Percentiles rank a stretch among this genome's conserved stretches.
Evolutionary conservation across 2,329 filamentous ascomycete species (phyloP).

Genomic region (Aspergillus awamori): DNA sequence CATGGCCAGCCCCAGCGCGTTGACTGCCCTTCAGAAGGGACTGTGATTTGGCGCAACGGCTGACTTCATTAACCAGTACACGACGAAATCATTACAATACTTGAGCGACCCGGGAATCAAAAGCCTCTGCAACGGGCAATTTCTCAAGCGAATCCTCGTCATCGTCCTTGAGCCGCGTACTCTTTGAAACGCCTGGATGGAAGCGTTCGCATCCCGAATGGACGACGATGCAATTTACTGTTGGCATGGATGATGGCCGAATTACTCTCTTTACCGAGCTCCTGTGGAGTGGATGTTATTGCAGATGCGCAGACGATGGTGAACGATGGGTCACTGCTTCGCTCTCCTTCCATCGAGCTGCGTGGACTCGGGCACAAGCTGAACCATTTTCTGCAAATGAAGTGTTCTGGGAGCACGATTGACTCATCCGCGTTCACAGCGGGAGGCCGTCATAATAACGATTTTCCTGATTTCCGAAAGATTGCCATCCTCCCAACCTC

Average conservation of each 20-base stretch:
- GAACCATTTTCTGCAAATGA: conserved; percentile 40
- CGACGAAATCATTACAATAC: conserved; percentile 43
- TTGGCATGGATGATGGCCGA: conserved; percentile 57
- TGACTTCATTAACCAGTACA: conserved; percentile 49
- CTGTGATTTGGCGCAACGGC: conserved; percentile 49
- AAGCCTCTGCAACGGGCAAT: conserved; percentile 53
- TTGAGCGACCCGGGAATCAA: conserved; percentile 51
- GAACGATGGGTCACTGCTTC: conserved; percentile 27
- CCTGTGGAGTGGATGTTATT: conserved; percentile 26
- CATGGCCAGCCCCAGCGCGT: conserved; percentile 37
- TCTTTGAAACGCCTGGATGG: conserved; percentile 56
- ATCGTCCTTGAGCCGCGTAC: conserved; percentile 56
- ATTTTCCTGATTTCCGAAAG: conserved; percentile 62
- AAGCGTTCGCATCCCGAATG: conserved; percentile 36
- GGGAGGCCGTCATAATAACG: conserved; percentile 75
- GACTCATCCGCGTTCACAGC: conserved; percentile 36
- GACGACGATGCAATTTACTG: conserved; percentile 33
- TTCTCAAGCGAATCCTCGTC: conserved; percentile 52
- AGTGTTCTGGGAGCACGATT: conserved; percentile 16
- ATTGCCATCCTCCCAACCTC: conserved; percentile 68
- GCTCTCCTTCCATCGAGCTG: conserved; percentile 30
- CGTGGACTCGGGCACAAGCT: conserved; percentile 48
- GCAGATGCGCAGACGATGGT: conserved; percentile 33
- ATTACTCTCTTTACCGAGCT: conserved; percentile 46
- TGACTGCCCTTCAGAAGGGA: conserved; percentile 43